These are phyloP conservation scores for Sclerotinia spermophila DNA, from an alignment of 2,329 filamentous ascomycete genomes.

Conservation along the genomic window DNA sequence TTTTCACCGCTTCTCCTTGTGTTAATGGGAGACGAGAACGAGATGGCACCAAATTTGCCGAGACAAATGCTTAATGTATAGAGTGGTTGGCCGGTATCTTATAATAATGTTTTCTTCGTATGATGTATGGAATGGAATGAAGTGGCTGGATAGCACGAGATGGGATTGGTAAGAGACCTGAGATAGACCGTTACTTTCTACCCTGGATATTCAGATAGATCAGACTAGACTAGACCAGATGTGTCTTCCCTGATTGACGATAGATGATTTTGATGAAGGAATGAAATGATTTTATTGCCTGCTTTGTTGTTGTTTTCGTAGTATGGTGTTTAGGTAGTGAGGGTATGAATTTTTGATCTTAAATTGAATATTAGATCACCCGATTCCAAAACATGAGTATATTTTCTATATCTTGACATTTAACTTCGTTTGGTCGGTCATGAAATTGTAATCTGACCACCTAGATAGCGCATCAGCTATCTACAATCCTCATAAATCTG, in stretches of 20 bases:
- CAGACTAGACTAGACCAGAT: neutral
- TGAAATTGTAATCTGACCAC: neutral
- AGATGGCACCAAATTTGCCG: neutral
- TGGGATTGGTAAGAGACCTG: neutral
- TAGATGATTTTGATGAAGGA: constrained; percentile 14
- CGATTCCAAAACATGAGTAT: neutral
- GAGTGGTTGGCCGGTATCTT: neutral
- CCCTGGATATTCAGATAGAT: neutral
- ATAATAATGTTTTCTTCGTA: neutral
- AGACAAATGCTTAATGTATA: neutral
- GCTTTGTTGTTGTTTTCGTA: neutral
- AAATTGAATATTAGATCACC: neutral
- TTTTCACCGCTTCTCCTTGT: neutral
- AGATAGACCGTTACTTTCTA: constrained; percentile 1
- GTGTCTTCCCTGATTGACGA: constrained; percentile 1
- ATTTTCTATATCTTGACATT: neutral
- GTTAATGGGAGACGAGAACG: neutral
- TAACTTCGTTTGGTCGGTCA: no score
- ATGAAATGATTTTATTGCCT: constrained; percentile 4
- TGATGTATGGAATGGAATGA: neutral
- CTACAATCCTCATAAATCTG: neutral
- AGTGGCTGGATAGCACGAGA: neutral
- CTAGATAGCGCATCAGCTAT: neutral
- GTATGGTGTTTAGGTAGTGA: neutral
- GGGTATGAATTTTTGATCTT: neutral